Conservation (phyloP, 208 protist genomes). For the Crithidia acanthocephali region DNA sequence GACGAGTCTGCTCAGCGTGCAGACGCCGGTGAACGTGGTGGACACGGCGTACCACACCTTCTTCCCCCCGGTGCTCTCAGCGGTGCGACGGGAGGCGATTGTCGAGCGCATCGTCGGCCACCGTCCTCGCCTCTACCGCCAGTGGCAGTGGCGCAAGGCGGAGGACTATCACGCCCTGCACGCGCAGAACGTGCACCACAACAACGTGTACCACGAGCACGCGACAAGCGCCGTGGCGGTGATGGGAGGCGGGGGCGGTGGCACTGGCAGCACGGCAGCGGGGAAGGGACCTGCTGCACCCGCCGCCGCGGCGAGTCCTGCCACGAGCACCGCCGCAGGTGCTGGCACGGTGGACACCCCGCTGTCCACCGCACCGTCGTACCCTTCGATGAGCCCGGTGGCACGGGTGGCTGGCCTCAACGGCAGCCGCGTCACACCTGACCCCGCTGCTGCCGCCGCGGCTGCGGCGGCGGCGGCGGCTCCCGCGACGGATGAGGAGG, state of each 20-base stretch:
- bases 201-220: constrained; percentile 31
- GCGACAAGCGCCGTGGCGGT: neutral
- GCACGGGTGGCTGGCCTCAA: neutral
- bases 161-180: constrained; percentile 37
- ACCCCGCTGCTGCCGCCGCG: neutral
- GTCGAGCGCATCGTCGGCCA: constrained; percentile 42
- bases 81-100: constrained; percentile 28
- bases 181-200: constrained; percentile 30
- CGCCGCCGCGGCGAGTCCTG: neutral
- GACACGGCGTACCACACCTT: constrained; percentile 61
- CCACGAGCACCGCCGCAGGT: neutral
- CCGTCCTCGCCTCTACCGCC: constrained; percentile 34
- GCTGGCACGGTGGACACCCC: constrained; percentile 2
- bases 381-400: constrained; percentile 7
- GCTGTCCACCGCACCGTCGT: constrained; percentile 6
- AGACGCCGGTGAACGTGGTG: constrained; percentile 34
- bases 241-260: too few species aligned
- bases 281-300: too few species aligned
- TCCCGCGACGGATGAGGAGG: neutral
- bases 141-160: constrained; percentile 49
- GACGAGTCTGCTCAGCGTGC: neutral
- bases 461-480: neutral
- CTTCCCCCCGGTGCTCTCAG: constrained; percentile 44
- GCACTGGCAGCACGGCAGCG: neutral
- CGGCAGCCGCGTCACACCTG: neutral